Conservation (phyloP, 2,329 filamentous ascomycete genomes). For the Alternaria brassicicola region DNA sequence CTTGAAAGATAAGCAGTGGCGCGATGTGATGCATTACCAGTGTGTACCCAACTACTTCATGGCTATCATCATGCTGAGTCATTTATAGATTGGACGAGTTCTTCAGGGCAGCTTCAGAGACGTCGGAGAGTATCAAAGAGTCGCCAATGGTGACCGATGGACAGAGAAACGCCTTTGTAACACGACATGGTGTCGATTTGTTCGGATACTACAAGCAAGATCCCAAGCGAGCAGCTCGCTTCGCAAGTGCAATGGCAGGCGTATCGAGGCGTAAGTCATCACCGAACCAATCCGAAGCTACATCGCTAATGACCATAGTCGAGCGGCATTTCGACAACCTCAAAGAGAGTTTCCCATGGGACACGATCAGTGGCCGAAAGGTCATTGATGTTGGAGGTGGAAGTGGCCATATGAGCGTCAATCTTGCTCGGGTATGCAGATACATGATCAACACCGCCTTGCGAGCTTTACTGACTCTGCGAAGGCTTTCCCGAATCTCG, state of each 20-base stretch:
- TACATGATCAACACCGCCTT: not conserved
- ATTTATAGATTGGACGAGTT: constrained; percentile 33
- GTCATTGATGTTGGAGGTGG: constrained; percentile 44
- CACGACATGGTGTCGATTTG: constrained; percentile 25
- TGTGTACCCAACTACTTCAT: not conserved
- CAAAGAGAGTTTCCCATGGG: constrained; percentile 35
- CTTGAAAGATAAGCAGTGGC: constrained; percentile 18
- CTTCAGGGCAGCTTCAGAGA: constrained; percentile 34
- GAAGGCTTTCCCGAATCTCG: constrained; percentile 21
- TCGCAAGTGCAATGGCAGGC: constrained; percentile 40
- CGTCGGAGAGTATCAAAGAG: constrained; percentile 16
- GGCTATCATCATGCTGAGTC: not conserved
- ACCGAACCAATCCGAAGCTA: not conserved
- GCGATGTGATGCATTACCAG: constrained; percentile 24
- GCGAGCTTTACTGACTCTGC: not conserved
- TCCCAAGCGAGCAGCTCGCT: constrained; percentile 32
- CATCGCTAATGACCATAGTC: constrained; percentile 11
- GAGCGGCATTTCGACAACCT: constrained; percentile 35
- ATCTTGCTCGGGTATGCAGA: constrained; percentile 28
- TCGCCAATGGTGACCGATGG: constrained; percentile 12
- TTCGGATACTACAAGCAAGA: constrained; percentile 39
- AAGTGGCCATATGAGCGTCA: constrained; percentile 28
- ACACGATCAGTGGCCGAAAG: constrained; percentile 24
- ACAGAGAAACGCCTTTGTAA: constrained; percentile 28
- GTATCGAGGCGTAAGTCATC: constrained; percentile 22